These are phyloP conservation scores for Penicillium sp. DNA, from an alignment of 2,329 filamentous ascomycete species.

Conservation along the genomic window DNA sequence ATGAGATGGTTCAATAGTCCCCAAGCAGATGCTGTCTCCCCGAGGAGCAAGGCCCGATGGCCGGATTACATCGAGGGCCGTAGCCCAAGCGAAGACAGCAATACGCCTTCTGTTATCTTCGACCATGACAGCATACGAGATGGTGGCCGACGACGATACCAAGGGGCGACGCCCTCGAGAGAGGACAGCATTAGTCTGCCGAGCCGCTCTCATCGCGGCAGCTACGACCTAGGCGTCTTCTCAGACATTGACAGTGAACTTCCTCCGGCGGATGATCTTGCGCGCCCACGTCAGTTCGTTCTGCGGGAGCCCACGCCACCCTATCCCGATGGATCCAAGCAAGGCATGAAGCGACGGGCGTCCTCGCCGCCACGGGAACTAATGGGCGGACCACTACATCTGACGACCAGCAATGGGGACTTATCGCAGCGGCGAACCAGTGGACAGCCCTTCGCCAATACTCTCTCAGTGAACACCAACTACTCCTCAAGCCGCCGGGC, in stretches of 20 bases:
- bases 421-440: conserved; percentile 50
- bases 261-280: conserved; percentile 34
- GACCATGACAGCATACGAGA: conserved; percentile 38
- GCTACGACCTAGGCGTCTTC: conserved; percentile 57
- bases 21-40: conserved; percentile 38
- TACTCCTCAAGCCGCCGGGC: conserved; percentile 56
- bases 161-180: conserved; percentile 41
- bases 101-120: conserved; percentile 32
- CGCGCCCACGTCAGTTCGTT: conserved; percentile 31
- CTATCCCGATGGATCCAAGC: conserved; percentile 38
- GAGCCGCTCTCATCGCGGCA: conserved; percentile 52
- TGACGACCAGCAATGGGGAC: conserved; percentile 43
- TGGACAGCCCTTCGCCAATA: conserved; percentile 50
- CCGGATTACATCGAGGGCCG: conserved; percentile 38
- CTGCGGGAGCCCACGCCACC: conserved; percentile 37
- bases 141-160: conserved; percentile 41
- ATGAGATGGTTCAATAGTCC: conserved; percentile 37
- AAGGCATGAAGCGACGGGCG: conserved; percentile 59
- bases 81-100: conserved; percentile 42
- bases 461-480: conserved; percentile 48
- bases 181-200: conserved; percentile 49
- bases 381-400: conserved; percentile 28
- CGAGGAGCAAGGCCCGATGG: conserved; percentile 36
- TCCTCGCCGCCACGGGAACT: conserved; percentile 57
- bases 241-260: conserved; percentile 43